Evolutionary conservation across 75 land plant species (phyloP), one percentile per base, ranked within the genome.

Genomic region (Selaginella moellendorffii): DNA sequence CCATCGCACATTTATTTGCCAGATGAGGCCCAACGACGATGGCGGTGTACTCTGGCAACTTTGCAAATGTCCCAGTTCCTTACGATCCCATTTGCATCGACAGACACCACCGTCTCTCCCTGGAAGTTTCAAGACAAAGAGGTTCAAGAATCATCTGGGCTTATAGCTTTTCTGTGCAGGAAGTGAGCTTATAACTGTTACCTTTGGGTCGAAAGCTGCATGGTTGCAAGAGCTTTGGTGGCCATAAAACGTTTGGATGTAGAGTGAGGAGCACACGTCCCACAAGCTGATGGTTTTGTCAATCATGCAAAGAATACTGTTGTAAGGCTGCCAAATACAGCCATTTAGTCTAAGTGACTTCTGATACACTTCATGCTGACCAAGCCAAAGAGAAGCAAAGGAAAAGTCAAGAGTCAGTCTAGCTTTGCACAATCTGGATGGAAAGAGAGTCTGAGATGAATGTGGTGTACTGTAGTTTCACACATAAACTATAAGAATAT

Each of bases 231-330:
- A 74, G 26, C 46, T 52, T 46, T 74, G 65, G 30, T 74, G 76
- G 14, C 76, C 76, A 26, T 74, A 74, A 63, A 74, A 74, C 22
- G 76, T 74, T 64, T 74, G 76, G 23, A 69, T 66, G 61, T 71
- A 74, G 0, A 68, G 66, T 1, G 76, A 64, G 21, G 71, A 52
- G 5, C 76, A 61, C 26, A 71, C 76, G 64, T 74, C 75, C 76
- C 76, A 74, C 22, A 74, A 69, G 52, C 76, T 74, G 25, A 74
- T 61, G 18, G 76, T 74, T 46, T 74, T 74, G 26, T 74, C 76
- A 28, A 71, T 66, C 28, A 71, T 74, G 30, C 71, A 69, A n/a
- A 74, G 53, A 27, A 68, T 28, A 26, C 71, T 74, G 29, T 65
- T 74, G 28, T 64, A 68, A 19, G 71, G 24, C 46, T 74, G 73